Base-by-base conservation (phyloP, 495 filamentous ascomycete species). In the Astrothelium subdiscretum region DNA sequence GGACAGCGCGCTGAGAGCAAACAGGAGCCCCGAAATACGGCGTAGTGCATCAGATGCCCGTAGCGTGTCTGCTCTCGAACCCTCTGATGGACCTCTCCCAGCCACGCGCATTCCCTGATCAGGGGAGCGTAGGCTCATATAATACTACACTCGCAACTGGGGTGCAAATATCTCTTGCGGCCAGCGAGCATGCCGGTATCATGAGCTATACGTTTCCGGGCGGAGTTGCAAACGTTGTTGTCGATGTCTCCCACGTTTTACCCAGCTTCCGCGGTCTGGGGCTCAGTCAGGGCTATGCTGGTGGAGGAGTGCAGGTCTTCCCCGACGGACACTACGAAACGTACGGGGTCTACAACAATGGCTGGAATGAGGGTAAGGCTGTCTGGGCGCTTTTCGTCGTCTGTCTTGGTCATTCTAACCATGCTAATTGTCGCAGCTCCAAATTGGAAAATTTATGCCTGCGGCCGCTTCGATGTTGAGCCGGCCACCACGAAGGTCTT, bases 161-260 rank as follows among this genome's bases (percentile, higher is more conserved):
- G n/a, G 75, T 86, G 1, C 71, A 71, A 2, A 80, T 86, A 1
- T 84, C 89, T 69, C 62, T 90, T 60, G 76, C 78, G 20, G 85
- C 84, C 8, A 79, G 81, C 0, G 73, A 77, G n/a, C 84, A 82
- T 62, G 82, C 85, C 0, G 87, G 85, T 12, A 75, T 87, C 48
- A 83, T 81, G 65, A 79, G 80, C 22, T 87, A 89, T 70, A 78
- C 74, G 0, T 90, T 88, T 64, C 79, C 84, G 0, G 32, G 69
- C 22, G 73, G 72, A 0, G 72, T 71, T 59, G 74, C 75, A 20
- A 83, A 83, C 59, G 66, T 90, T 43, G 71, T 89, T 18, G 79
- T 90, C 22, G 87, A 90, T 71, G 81, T 89, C 15, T 87, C 85
- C 5, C 87, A 90, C 72, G 81, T 88, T 26, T 73, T 90, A 51